Percentiles rank a stretch among this genome's conserved stretches.
phyloP scores from a whole-genome alignment of 495 filamentous ascomycete species.

The Evernia prunastri region DNA sequence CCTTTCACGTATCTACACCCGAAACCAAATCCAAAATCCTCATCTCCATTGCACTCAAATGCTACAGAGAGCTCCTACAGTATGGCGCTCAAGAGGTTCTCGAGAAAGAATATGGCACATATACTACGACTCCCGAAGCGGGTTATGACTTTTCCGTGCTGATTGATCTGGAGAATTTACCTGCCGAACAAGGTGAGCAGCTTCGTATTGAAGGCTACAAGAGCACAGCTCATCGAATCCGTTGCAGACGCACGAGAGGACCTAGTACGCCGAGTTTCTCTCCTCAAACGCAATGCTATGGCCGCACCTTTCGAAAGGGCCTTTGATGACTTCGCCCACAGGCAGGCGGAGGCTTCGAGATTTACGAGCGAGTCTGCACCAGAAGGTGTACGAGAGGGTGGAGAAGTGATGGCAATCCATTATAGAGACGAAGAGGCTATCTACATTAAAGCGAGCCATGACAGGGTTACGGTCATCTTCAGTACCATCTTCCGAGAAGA shows the following conservation, averaged over 20 bases:
- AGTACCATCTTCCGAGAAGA: conserved; percentile 97
- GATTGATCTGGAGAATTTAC: conserved; percentile 81
- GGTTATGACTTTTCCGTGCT: conserved; percentile 93
- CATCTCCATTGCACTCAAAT: conserved; percentile 88
- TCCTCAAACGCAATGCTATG: conserved; percentile 97
- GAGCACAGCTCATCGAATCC: neutral
- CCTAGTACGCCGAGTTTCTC: conserved; percentile 72
- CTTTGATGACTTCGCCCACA: conserved; percentile 81
- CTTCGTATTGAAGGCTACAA: conserved; percentile 1
- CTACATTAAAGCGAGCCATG: conserved; percentile 94
- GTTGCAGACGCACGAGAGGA: conserved; percentile 67
- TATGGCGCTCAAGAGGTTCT: conserved; percentile 90
- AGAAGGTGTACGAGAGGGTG: conserved; percentile 77
- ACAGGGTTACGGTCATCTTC: conserved; percentile 97
- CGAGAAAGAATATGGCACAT: conserved; percentile 86
- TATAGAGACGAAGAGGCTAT: conserved; percentile 99
- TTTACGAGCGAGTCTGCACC: conserved; percentile 89
- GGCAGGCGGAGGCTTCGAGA: conserved; percentile 80
- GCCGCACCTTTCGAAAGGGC: conserved; percentile 95
- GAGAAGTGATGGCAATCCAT: conserved; percentile 91
- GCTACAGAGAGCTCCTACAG: conserved; percentile 81
- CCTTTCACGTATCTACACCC: conserved; percentile 94
- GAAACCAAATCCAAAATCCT: conserved; percentile 87
- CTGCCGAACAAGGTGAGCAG: conserved; percentile 58
- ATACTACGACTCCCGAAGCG: conserved; percentile 77